These are phyloP conservation scores for Pseudogymnoascus sp. DNA, from an alignment of 2,329 filamentous ascomycete species.

Conservation along the genomic window DNA sequence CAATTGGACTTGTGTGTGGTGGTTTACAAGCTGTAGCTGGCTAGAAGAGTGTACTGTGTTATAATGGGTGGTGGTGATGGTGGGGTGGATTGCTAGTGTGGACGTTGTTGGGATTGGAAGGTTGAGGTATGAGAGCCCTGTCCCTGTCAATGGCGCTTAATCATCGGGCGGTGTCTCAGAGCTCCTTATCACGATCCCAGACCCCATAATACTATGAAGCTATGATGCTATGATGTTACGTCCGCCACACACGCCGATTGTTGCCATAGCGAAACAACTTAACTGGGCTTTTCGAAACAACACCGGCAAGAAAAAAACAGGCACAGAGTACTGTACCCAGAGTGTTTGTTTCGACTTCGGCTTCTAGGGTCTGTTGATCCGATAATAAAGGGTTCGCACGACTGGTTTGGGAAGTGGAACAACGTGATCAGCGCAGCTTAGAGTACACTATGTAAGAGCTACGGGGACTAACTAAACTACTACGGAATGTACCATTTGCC, in stretches of 20 bases:
- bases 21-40: not conserved
- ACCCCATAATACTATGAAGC: not conserved
- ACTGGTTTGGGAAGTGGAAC: not conserved
- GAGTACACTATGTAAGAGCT: not conserved
- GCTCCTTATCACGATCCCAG: not conserved
- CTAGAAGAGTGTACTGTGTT: not conserved
- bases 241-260: not conserved
- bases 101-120: not conserved
- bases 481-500: too few relatives aligned
- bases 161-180: not conserved
- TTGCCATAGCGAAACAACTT: not conserved
- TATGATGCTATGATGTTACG: not conserved
- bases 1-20: not conserved
- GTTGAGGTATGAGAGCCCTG: not conserved
- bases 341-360: not conserved
- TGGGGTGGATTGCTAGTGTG: conserved; percentile 1
- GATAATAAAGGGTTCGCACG: not conserved
- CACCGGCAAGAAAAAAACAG: not conserved
- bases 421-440: not conserved
- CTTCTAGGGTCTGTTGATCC: not conserved
- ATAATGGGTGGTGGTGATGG: not conserved
- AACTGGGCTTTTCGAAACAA: not conserved
- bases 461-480: not conserved
- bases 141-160: not conserved
- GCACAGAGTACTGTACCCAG: not conserved